These are phyloP conservation scores for Cicer yamashitae DNA, from an alignment of 306 rosid genomes.

Conservation along the genomic window DNA sequence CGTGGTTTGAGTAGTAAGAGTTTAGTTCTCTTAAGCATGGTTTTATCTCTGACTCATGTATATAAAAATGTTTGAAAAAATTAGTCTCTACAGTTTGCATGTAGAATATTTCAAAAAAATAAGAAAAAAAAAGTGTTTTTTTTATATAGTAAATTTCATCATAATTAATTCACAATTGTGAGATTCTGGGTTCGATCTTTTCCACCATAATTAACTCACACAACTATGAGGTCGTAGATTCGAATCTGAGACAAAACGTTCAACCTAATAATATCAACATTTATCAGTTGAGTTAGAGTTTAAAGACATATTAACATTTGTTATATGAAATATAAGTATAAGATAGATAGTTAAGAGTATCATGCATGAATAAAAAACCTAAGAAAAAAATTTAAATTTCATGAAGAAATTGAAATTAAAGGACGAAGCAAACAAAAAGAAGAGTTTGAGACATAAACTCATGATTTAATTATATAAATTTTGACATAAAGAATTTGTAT, in stretches of 20 bases:
- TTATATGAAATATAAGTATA: not conserved
- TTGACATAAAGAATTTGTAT: constrained; percentile 9
- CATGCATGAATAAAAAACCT: not conserved
- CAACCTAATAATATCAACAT: no score
- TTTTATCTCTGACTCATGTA: no score
- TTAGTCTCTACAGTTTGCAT: not conserved
- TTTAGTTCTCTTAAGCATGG: no score
- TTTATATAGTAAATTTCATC: no score
- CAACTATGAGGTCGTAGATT: no score
- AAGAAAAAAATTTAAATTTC: not conserved
- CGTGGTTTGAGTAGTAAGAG: no score
- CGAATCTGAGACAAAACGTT: no score
- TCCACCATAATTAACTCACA: no score
- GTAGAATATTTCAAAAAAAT: not conserved
- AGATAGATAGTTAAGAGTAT: not conserved
- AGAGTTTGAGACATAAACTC: not conserved
- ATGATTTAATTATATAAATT: not conserved
- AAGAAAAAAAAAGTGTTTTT: not conserved
- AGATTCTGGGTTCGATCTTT: no score
- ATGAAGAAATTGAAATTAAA: not conserved
- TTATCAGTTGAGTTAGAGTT: no score
- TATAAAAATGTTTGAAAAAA: not conserved
- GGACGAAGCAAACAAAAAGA: not conserved
- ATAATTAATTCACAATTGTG: no score
- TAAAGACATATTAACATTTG: not conserved